Conservation (phyloP, 768 basidiomycete genomes). For the Rhizopogon vulgaris region DNA sequence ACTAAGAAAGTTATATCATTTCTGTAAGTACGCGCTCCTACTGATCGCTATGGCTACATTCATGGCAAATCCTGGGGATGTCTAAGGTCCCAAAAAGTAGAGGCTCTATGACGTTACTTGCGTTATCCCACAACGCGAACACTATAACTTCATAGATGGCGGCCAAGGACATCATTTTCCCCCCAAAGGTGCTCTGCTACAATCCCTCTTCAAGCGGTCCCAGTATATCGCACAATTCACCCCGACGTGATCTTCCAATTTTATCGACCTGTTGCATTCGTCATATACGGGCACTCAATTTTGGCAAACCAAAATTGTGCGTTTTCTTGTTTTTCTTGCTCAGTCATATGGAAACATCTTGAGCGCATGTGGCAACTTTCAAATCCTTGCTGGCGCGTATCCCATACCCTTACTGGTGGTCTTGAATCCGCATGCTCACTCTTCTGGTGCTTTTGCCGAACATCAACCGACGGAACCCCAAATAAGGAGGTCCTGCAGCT, state of each 20-base stretch:
- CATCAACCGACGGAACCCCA: neutral
- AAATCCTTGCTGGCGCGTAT: neutral
- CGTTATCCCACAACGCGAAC: neutral
- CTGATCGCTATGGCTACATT: neutral
- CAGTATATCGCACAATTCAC: neutral
- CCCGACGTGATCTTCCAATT: neutral
- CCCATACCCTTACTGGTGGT: neutral
- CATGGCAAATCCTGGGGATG: neutral
- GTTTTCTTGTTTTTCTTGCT: neutral
- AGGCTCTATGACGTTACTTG: neutral
- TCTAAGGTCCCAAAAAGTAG: neutral
- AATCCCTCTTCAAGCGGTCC: neutral
- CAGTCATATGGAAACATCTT: neutral
- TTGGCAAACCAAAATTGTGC: neutral
- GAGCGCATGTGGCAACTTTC: neutral
- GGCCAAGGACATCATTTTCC: neutral
- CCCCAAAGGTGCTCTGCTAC: neutral
- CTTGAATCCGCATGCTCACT: neutral
- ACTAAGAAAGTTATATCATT: neutral
- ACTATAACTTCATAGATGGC: neutral
- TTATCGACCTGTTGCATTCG: neutral
- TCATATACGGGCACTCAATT: neutral
- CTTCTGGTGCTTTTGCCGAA: too few relatives aligned
- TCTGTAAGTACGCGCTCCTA: neutral
- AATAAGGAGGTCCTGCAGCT: neutral